A percentile compares a stretch with the other conserved stretches of the same genome.
phyloP scores from a whole-genome alignment of 176 grass and related monocot species.

The Ananas comosus region DNA sequence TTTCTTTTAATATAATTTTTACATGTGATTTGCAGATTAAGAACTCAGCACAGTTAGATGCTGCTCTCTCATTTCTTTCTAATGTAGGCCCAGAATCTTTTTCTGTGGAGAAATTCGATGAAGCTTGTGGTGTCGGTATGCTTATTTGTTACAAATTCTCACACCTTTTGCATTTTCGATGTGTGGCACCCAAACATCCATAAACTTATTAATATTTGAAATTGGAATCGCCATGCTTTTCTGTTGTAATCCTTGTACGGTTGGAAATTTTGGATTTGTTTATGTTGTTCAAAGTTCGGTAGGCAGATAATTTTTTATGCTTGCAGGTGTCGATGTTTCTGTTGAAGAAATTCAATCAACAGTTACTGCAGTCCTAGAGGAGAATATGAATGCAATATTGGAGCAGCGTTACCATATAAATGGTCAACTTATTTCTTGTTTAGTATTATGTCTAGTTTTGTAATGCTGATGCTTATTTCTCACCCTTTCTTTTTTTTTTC shows the following conservation, averaged over 20 bases:
- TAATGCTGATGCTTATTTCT: not conserved
- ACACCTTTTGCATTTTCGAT: not conserved
- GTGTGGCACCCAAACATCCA: not conserved
- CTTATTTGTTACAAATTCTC: constrained; percentile 8
- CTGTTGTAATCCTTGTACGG: not conserved
- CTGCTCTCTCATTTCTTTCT: constrained; percentile 58
- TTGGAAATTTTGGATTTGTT: not conserved
- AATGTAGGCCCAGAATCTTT: constrained; percentile 64
- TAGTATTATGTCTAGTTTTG: not conserved
- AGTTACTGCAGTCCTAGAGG: constrained; percentile 44
- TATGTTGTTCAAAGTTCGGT: not conserved
- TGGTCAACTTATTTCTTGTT: constrained; percentile 33
- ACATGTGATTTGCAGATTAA: constrained; percentile 54
- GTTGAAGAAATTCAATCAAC: constrained; percentile 80
- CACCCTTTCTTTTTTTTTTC: constrained; percentile 13
- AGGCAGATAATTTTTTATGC: constrained; percentile 6
- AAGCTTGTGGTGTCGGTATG: constrained; percentile 88
- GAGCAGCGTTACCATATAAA: constrained; percentile 95
- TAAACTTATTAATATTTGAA: not conserved
- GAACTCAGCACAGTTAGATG: constrained; percentile 75
- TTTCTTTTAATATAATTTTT: not conserved
- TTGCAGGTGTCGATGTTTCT: constrained; percentile 75
- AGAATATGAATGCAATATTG: constrained; percentile 82
- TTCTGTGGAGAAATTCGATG: constrained; percentile 57
- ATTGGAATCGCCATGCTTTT: not conserved